A percentile compares a stretch with the other conserved stretches of the same genome.
These are phyloP conservation scores for Balakata baccata DNA, from an alignment of 345 rosid genomes.

Conservation along the genomic window DNA sequence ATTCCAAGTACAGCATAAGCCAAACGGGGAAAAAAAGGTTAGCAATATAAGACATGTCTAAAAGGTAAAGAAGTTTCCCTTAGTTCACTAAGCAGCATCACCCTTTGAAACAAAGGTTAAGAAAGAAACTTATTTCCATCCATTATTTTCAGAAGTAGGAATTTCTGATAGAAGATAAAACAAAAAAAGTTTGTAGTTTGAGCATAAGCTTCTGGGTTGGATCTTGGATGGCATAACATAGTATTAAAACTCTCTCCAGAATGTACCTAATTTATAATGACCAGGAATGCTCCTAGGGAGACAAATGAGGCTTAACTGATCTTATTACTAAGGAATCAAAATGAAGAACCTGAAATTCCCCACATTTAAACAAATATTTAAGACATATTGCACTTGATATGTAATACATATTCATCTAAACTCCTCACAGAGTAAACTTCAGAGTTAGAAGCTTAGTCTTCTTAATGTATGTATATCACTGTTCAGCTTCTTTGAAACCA, in stretches of 20 bases:
- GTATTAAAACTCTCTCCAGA: neutral
- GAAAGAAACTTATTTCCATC: neutral
- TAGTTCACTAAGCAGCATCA: neutral
- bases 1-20: too few relatives aligned
- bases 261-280: too few relatives aligned
- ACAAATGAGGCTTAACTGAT: too few relatives aligned
- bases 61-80: neutral
- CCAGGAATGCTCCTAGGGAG: too few relatives aligned
- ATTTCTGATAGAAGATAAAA: neutral
- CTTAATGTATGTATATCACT: neutral
- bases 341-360: too few relatives aligned
- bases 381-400: neutral
- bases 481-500: neutral
- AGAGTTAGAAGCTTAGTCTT: neutral
- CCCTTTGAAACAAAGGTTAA: neutral
- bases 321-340: too few relatives aligned
- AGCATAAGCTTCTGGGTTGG: neutral
- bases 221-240: neutral
- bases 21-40: neutral
- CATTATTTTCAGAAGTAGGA: neutral
- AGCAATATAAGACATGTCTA: neutral
- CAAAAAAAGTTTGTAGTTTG: neutral
- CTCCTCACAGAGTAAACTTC: neutral
- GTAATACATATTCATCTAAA: neutral
- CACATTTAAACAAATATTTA: neutral